Evolutionary conservation across 805 yeast species (phyloP), one percentile per base, ranked within the genome.

Genomic region (Scheffersomyces ergatensis): DNA sequence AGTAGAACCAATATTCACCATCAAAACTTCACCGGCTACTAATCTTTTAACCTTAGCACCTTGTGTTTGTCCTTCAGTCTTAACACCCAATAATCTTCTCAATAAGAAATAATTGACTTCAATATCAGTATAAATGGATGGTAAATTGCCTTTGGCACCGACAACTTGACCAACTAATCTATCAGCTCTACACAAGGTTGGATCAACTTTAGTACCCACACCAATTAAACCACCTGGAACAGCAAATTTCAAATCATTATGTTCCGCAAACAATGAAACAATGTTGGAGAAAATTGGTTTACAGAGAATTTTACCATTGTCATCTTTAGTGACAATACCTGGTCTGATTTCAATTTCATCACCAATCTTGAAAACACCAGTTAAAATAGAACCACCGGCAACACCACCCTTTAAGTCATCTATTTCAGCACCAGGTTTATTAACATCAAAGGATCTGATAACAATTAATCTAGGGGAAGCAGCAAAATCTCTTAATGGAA

Each of bases 171-270:
- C 99, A 42, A 95, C 97, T 58, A 93, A 78, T 74, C 99, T 88
- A 73, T 93, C 99, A 46, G 98, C 99, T 75, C 99, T 87, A 77
- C 99, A 93, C 58, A 93, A 74, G 2, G 99, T 93, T 43, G 99
- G 99, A 70, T 93, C 99, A 52, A 93, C 95, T 70, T 88, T 89
- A 38, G 99, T 93, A 74, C 99, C 99, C 43, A 93, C 97, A 81
- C 99, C 99, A 58, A 93, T 95, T 63, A 93, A 80, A 49, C 99
- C 99, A 83, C 99, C 99, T 35, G 99, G 99, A 57, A 93, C 99
- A 44, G 99, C 99, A 59, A 92, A 93, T 67, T 93, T 93, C 68
- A 93, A 80, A 65, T 90, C 97, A 60, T 93, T 95, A 70, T 93
- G 90, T 71, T 93, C 99, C 44, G 99, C 98, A 63, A 90, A 92